A percentile compares a stretch with the other conserved stretches of the same genome.
These are phyloP conservation scores for Pythium aquatile DNA, from an alignment of 352 stramenopile genomes.

Conservation along the genomic window DNA sequence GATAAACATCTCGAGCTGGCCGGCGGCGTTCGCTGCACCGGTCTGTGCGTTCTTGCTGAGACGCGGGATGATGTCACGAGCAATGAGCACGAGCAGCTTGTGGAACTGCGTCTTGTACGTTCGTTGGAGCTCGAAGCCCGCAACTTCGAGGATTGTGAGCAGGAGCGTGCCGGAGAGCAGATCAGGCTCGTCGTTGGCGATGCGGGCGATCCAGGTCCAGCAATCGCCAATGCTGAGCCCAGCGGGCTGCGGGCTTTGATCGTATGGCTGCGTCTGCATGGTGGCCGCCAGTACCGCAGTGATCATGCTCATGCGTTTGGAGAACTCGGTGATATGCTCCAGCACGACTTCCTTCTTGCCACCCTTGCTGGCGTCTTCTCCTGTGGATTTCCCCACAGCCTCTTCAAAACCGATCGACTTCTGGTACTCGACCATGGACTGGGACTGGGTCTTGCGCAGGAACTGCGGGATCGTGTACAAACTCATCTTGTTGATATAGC, in stretches of 20 bases:
- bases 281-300: slow-evolving; percentile 63
- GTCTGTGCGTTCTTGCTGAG: slow-evolving; percentile 74
- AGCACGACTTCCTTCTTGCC: slow-evolving; percentile 46
- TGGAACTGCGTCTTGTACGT: slow-evolving; percentile 79
- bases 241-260: slow-evolving; percentile 45
- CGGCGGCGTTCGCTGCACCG: slow-evolving; percentile 70
- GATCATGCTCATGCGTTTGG: slow-evolving; percentile 81
- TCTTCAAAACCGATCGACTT: slow-evolving; percentile 61
- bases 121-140: slow-evolving; percentile 59
- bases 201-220: slow-evolving; percentile 65
- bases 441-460: slow-evolving; percentile 45
- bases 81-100: slow-evolving; percentile 71
- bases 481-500: slow-evolving; percentile 72
- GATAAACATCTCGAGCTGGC: slow-evolving; percentile 73
- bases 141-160: slow-evolving; percentile 79
- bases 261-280: slow-evolving; percentile 66
- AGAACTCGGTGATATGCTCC: slow-evolving; percentile 77
- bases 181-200: slow-evolving; percentile 69
- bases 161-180: slow-evolving; percentile 67
- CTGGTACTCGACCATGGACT: slow-evolving; percentile 68
- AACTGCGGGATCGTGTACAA: slow-evolving; percentile 73
- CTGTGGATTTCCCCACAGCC: slow-evolving; percentile 50
- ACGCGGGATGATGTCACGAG: slow-evolving; percentile 53
- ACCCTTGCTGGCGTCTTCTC: slow-evolving; percentile 47
- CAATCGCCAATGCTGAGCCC: slow-evolving; percentile 66